Evolutionary conservation across 2,329 filamentous ascomycete genomes (phyloP).

Genomic region (Penicillium sp.): DNA sequence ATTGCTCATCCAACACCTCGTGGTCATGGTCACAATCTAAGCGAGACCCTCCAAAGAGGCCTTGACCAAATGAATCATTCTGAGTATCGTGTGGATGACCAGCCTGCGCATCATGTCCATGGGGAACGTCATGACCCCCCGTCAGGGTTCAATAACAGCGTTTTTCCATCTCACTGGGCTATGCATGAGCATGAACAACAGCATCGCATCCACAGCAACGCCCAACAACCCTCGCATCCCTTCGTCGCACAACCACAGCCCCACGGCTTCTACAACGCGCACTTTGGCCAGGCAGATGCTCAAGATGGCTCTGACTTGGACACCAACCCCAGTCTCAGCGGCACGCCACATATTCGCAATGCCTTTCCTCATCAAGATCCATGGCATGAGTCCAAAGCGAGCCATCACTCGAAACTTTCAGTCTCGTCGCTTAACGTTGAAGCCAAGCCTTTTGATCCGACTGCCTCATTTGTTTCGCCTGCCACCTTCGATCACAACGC

Average conservation of each 20-base stretch:
- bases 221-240: constrained; percentile 15
- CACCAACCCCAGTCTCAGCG: constrained; percentile 67
- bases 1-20: constrained; percentile 57
- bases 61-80: constrained; percentile 62
- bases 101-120: constrained; percentile 70
- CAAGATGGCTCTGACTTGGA: constrained; percentile 61
- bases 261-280: constrained; percentile 31
- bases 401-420: constrained; percentile 62
- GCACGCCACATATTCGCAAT: constrained; percentile 48
- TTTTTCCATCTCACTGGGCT: constrained; percentile 35
- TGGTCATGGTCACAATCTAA: constrained; percentile 65
- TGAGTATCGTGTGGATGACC: constrained; percentile 77
- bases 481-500: constrained; percentile 39
- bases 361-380: constrained; percentile 24
- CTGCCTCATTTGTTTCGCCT: constrained; percentile 45
- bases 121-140: constrained; percentile 51
- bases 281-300: constrained; percentile 26
- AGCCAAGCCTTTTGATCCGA: constrained; percentile 75
- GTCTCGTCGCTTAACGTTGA: constrained; percentile 79
- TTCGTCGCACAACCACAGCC: constrained; percentile 27
- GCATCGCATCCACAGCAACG: constrained; percentile 16
- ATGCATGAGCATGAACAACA: constrained; percentile 28
- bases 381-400: constrained; percentile 32
- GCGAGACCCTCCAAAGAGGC: constrained; percentile 72
- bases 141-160: constrained; percentile 22